phyloP scores from a whole-genome alignment of 345 rosid genomes.

The Pistacia integerrima region DNA sequence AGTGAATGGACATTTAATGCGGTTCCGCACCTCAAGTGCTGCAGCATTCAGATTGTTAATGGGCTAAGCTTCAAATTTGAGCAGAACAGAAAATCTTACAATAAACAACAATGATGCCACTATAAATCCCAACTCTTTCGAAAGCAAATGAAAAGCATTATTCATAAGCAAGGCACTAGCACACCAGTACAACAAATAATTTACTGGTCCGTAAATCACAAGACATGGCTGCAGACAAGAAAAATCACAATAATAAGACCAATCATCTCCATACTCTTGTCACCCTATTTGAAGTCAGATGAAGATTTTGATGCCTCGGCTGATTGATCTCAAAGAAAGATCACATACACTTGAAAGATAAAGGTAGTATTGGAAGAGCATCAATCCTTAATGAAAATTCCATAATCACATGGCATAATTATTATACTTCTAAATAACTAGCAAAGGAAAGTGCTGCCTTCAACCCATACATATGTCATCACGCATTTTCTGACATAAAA shows the following conservation, averaged over 20 bases:
- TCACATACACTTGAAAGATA: background rate
- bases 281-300: background rate
- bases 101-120: background rate
- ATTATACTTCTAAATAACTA: background rate
- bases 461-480: background rate
- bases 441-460: background rate
- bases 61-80: background rate
- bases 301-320: background rate
- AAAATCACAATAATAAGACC: background rate
- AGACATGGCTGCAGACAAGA: background rate
- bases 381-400: no score
- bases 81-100: background rate
- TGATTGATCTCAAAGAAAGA: background rate
- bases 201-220: background rate
- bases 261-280: background rate
- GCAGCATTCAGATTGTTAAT: conserved; percentile 32
- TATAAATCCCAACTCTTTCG: background rate
- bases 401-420: no score
- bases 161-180: background rate
- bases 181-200: background rate
- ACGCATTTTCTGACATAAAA: background rate
- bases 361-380: background rate
- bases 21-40: conserved; percentile 74
- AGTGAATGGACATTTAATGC: conserved; percentile 59
- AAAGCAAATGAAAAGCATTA: background rate